Evolutionary conservation across 2,329 filamentous ascomycete genomes (phyloP), one percentile per base, ranked within the genome.

Genomic region (Microdochium trichocladiopsis): DNA sequence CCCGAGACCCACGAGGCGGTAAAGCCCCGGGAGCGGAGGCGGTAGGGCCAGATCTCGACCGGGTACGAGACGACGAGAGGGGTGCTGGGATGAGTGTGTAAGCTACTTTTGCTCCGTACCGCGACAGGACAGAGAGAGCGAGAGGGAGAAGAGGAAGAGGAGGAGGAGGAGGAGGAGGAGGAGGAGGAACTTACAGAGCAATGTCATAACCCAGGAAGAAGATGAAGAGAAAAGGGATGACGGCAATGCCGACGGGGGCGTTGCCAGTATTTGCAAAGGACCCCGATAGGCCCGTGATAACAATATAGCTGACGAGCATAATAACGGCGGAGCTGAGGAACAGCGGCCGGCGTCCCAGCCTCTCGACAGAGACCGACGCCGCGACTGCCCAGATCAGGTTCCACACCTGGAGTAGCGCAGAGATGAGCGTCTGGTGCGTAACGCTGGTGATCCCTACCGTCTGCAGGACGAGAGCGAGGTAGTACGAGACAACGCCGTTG

Each of bases 291-390:
- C 67, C 70, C 0, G 72, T 74, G 57, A 73, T 67, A 49, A 73
- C 57, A 22, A 71, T 63, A 57, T 73, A 76, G 1, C 66, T 65
- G 23, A 66, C 54, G 4, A 76, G 55, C 74, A 78, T 77, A 8
- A 72, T 70, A 11, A 56, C 58, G 12, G 68, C 69, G 8, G 70
- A 71, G 5, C 66, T 56, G 4, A 76, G 56, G 61, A 72, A 76
- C 2, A 77, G 66, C 36, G 64, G 64, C 5, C 73, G 66, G 4
- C 75, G 69, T 11, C 74, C 48, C 33, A 55, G 54, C 24, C 49
- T n/a, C 24, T 57, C 53, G 4, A 54, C 49, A 18, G 25, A 50
- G 8, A 53, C 21, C 2, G 51, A 52, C 3, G 50, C 52, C 1
- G 48, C 50, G 18, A 56, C 41, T 2, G 54, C 47, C 22, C 53